Percentiles rank a stretch among this genome's conserved stretches.
Conservation (phyloP, 345 rosid genomes). For the Physaria fendleri region DNA sequence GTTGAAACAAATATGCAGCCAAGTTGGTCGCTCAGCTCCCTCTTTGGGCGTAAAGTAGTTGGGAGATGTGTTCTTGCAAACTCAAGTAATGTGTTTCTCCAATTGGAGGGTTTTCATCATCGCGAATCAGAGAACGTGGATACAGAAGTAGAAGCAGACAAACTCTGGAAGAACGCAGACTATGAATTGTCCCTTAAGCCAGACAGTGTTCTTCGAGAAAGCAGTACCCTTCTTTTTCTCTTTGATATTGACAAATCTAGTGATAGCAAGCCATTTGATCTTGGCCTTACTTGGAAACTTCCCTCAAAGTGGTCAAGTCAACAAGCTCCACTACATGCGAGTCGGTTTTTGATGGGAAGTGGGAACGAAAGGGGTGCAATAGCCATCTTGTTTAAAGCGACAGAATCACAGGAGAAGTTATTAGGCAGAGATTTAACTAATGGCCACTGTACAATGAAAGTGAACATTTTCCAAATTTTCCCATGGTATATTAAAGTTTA, state of each 20-base stretch:
- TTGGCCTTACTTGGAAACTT: constrained; percentile 65
- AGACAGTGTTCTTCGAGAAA: constrained; percentile 54
- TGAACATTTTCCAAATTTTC: constrained; percentile 79
- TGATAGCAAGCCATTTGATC: constrained; percentile 56
- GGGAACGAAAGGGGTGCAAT: constrained; percentile 97
- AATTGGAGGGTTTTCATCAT: constrained; percentile 50
- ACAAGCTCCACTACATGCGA: constrained; percentile 66
- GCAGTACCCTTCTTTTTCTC: constrained; percentile 40
- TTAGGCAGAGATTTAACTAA: constrained; percentile 6
- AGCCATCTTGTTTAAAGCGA: constrained; percentile 70
- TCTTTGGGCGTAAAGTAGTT: constrained; percentile 64
- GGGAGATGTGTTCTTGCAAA: constrained; percentile 77
- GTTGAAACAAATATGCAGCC: constrained; percentile 46
- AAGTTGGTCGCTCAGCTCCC: constrained; percentile 76
- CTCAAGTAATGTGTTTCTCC: constrained; percentile 67
- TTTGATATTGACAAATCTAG: constrained; percentile 54
- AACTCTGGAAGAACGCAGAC: constrained; percentile 27
- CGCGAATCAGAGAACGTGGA: constrained; percentile 29
- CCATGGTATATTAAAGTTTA: constrained; percentile 96
- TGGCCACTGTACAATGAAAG: constrained; percentile 48
- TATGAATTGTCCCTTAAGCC: constrained; percentile 61
- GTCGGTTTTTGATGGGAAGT: constrained; percentile 93
- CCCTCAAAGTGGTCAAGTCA: constrained; percentile 66
- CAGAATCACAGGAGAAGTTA: constrained; percentile 34
- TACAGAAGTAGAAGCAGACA: constrained; percentile 29